Base-by-base conservation (phyloP, 2,329 filamentous ascomycete species). In the Fusarium sp. region DNA sequence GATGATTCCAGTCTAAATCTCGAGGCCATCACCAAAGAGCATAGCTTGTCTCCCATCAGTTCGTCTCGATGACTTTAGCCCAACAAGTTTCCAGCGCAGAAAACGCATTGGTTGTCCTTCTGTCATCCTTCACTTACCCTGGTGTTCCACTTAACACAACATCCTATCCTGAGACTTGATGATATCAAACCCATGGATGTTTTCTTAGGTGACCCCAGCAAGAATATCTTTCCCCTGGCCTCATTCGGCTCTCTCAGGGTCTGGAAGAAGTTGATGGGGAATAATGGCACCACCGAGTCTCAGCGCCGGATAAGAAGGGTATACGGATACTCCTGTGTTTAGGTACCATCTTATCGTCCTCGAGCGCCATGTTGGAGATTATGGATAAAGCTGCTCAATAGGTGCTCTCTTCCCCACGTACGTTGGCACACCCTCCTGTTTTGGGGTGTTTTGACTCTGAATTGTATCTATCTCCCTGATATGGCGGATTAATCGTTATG, bases 191-290 rank as follows among this genome's bases (percentile, higher is more conserved):
- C 19, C 29, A 31, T 31, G 29, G 36, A 11, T 12, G 22, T 6
- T 39, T 39, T 24, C 13, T 11, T 25, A 11, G 24, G 31, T 44
- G 12, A 39, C 35, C 49, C 63, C 57, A 41, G 50, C 60, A 58
- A 58, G 54, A 58, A 54, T 53, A 64, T 61, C 56, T 41, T 41
- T 44, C 13, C 47, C 63, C 63, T 57, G 44, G 53, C 43, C 53
- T 64, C 56, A 58, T 64, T 63, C 49, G 55, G 50, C 64, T 55
- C 58, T 54, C 32, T 57, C 54, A 46, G 35, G 53, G 58, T 67
- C 61, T 64, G 44, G 53, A 65, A 64, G 46, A 55, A 54, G 54
- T 54, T 13, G 22, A 28, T 46, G 47, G 53, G 51, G 45, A 49
- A 42, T 19, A 47, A 54, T 53, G 48, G 36, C 36, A 57, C 48